A percentile compares a stretch with the other conserved stretches of the same genome.
phyloP scores from a whole-genome alignment of 2,329 filamentous ascomycete genomes.

The Penicillium capsulatum region DNA sequence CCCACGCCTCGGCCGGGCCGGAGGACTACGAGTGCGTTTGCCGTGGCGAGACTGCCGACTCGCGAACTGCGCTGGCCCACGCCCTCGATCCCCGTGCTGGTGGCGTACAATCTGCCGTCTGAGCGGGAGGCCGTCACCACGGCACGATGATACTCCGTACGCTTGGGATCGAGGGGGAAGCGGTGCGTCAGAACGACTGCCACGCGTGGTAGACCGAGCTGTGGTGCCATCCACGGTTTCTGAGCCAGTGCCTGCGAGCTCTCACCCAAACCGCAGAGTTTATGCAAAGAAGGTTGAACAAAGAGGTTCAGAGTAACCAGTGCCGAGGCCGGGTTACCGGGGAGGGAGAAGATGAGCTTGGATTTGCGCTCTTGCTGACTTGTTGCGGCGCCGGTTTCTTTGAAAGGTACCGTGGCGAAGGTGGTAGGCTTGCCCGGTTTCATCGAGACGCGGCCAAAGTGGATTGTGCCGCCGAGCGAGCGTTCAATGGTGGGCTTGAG shows the following conservation, averaged over 20 bases:
- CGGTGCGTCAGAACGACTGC: constrained; percentile 68
- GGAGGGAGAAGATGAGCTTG: constrained; percentile 81
- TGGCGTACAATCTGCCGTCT: constrained; percentile 67
- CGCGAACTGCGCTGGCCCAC: constrained; percentile 73
- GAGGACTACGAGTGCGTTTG: constrained; percentile 77
- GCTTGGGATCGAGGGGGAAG: constrained; percentile 66
- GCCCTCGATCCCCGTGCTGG: constrained; percentile 68
- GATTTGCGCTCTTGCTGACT: constrained; percentile 53
- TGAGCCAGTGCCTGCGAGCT: constrained; percentile 16
- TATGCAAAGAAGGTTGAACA: constrained; percentile 80
- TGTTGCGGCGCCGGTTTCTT: constrained; percentile 34
- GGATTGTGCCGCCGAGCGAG: constrained; percentile 81
- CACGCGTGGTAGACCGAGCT: constrained; percentile 69
- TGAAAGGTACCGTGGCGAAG: constrained; percentile 79
- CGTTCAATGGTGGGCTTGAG: constrained; percentile 95
- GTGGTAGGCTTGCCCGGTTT: constrained; percentile 98
- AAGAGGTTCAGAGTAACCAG: constrained; percentile 93
- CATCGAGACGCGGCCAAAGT: constrained; percentile 95
- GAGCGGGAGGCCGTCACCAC: constrained; percentile 58
- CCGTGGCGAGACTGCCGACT: constrained; percentile 81
- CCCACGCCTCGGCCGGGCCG: constrained; percentile 50
- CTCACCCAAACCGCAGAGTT: constrained; percentile 60
- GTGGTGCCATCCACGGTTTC: constrained; percentile 40
- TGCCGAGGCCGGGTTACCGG: constrained; percentile 89
- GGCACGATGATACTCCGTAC: constrained; percentile 88